These are phyloP conservation scores for Hibiscus syriacus DNA, from an alignment of 345 rosid genomes.

Conservation along the genomic window DNA sequence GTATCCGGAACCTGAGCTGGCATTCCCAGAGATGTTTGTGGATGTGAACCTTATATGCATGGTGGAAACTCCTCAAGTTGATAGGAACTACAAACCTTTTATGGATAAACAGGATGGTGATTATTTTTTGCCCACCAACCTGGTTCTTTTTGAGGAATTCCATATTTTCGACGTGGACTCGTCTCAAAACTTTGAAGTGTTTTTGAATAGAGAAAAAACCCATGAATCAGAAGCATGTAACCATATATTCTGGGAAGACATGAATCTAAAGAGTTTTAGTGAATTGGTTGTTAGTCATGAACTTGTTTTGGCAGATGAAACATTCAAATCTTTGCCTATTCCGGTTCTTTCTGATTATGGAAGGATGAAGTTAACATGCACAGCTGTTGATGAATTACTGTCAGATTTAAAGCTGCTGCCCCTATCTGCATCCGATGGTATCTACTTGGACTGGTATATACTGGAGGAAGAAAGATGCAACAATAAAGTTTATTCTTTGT, in stretches of 20 bases:
- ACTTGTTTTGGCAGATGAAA: slow-evolving; percentile 60
- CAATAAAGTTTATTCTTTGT: slow-evolving; percentile 21
- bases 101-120: slow-evolving; percentile 19
- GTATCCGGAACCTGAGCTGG: slow-evolving; percentile 32
- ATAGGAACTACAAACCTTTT: slow-evolving; percentile 22
- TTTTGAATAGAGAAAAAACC: slow-evolving; percentile 28
- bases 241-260: slow-evolving; percentile 44
- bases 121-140: slow-evolving; percentile 17
- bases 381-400: slow-evolving; percentile 36
- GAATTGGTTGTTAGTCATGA: slow-evolving; percentile 66
- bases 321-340: slow-evolving; percentile 67
- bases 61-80: slow-evolving; percentile 26
- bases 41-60: slow-evolving; percentile 39
- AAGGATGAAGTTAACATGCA: slow-evolving; percentile 32
- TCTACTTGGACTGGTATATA: slow-evolving; percentile 83
- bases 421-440: slow-evolving; percentile 61
- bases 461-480: slow-evolving; percentile 48
- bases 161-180: slow-evolving; percentile 40
- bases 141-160: slow-evolving; percentile 45
- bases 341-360: slow-evolving; percentile 47
- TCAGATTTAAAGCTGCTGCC: slow-evolving; percentile 37
- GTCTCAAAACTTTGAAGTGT: slow-evolving; percentile 34
- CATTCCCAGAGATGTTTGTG: slow-evolving; percentile 20
- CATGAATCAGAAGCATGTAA: slow-evolving; percentile 37
- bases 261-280: slow-evolving; percentile 56